phyloP scores from a whole-genome alignment of 805 yeast genomes.

The Wickerhamiella alocasiicola region DNA sequence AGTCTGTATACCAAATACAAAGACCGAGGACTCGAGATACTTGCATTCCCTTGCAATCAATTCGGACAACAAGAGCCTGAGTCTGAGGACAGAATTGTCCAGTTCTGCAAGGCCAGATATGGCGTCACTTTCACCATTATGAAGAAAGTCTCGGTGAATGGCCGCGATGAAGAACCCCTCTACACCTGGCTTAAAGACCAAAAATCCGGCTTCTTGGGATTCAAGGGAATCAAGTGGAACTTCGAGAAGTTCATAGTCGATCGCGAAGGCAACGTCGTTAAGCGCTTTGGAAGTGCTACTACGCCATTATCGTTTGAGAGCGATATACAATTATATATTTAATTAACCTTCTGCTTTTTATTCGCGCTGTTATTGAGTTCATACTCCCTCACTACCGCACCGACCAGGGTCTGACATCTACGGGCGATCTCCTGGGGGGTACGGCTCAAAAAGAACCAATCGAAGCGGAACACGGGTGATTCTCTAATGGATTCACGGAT shows the following conservation, averaged over 20 bases:
- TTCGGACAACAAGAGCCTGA: slow-evolving; percentile 75
- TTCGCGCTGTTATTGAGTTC: neutral
- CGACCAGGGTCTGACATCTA: slow-evolving; percentile 66
- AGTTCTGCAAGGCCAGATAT: slow-evolving; percentile 65
- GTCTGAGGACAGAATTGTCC: slow-evolving; percentile 50
- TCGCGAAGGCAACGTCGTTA: slow-evolving; percentile 43
- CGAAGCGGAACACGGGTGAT: slow-evolving; percentile 71
- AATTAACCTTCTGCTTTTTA: neutral
- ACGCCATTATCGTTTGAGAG: slow-evolving; percentile 50
- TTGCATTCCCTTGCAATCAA: slow-evolving; percentile 89
- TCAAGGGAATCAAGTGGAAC: slow-evolving; percentile 66
- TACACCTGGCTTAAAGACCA: slow-evolving; percentile 59
- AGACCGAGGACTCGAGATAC: slow-evolving; percentile 47
- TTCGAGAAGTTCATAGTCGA: slow-evolving; percentile 62
- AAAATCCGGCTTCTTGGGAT: slow-evolving; percentile 50
- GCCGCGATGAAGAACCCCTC: slow-evolving; percentile 65
- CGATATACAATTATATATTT: slow-evolving; percentile 41
- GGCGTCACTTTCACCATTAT: slow-evolving; percentile 87
- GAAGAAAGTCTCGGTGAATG: slow-evolving; percentile 82
- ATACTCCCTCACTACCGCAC: slow-evolving; percentile 58
- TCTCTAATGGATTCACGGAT: slow-evolving; percentile 63
- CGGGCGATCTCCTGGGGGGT: slow-evolving; percentile 66
- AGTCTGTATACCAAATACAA: slow-evolving; percentile 50
- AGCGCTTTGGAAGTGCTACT: slow-evolving; percentile 52
- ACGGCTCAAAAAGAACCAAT: slow-evolving; percentile 75